These are phyloP conservation scores for Carex cristatella DNA, from an alignment of 176 grass and related monocot species.

Conservation along the genomic window DNA sequence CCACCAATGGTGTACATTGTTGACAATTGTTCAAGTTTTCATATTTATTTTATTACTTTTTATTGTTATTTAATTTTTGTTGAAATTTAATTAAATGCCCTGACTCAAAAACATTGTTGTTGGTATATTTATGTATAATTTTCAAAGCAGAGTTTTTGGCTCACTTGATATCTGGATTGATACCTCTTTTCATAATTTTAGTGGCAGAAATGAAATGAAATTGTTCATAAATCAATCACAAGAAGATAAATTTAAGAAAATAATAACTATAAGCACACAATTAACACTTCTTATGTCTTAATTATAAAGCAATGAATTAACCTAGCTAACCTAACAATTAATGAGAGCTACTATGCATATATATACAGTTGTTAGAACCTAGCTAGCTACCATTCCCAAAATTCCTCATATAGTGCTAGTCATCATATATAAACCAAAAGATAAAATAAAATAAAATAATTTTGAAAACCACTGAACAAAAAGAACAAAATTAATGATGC, in stretches of 20 bases:
- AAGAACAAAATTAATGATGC: not conserved
- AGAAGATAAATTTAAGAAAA: not conserved
- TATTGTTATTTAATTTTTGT: not conserved
- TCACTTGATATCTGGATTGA: not conserved
- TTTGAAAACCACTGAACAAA: slow-evolving; percentile 17
- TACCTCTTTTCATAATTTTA: not conserved
- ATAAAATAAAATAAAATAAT: not conserved
- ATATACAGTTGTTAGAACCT: not conserved
- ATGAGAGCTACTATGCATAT: not conserved
- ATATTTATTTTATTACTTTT: not conserved
- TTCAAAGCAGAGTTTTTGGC: not conserved
- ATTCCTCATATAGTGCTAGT: not conserved
- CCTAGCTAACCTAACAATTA: slow-evolving; percentile 8
- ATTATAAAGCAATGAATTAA: not conserved
- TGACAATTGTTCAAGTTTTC: not conserved
- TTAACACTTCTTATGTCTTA: not conserved
- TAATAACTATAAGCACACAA: not conserved
- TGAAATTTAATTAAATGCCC: not conserved
- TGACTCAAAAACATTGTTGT: not conserved
- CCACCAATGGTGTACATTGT: slow-evolving; percentile 8
- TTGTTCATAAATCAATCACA: not conserved
- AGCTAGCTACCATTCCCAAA: not conserved
- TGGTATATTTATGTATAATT: not conserved
- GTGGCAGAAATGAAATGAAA: not conserved
- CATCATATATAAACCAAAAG: not conserved